Percentiles rank a stretch among this genome's conserved stretches.
Evolutionary conservation across 257 asterid species (phyloP).

Genomic region (Handroanthus guayacan): DNA sequence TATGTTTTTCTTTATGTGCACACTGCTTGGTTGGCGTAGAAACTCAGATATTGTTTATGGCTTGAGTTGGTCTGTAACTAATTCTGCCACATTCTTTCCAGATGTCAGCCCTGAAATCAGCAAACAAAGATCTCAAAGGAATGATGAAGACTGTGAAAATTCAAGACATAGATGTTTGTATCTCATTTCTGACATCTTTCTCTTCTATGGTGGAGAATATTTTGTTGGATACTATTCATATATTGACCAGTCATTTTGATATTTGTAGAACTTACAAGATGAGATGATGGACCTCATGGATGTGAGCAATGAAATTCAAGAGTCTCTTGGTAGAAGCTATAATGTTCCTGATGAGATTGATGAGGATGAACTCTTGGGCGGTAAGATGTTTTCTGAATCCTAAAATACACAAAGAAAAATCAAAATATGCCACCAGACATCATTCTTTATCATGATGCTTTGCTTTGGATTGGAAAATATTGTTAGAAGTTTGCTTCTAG

Average conservation of each 20-base stretch:
- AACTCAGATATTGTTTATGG: constrained; percentile 28
- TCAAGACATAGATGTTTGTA: constrained; percentile 92
- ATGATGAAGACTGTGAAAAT: constrained; percentile 99
- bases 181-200: constrained; percentile 30
- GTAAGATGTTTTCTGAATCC: constrained; percentile 51
- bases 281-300: constrained; percentile 99
- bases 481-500: constrained; percentile 16
- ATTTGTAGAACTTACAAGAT: constrained; percentile 85
- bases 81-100: constrained; percentile 46
- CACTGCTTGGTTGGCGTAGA: constrained; percentile 34
- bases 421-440: not conserved
- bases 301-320: constrained; percentile 96
- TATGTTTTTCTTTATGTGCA: constrained; percentile 43
- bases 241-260: constrained; percentile 23
- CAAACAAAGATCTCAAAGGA: constrained; percentile 96
- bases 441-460: constrained; percentile 13
- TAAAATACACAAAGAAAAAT: not conserved
- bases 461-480: constrained; percentile 4
- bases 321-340: constrained; percentile 96
- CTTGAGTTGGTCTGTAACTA: constrained; percentile 14
- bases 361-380: constrained; percentile 97
- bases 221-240: constrained; percentile 28
- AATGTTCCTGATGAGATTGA: constrained; percentile 94
- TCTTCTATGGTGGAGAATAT: constrained; percentile 12
- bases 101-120: constrained; percentile 96